A percentile compares a stretch with the other conserved stretches of the same genome.
phyloP scores from a whole-genome alignment of 2,329 filamentous ascomycete species.

The Scytalidium lignicola region DNA sequence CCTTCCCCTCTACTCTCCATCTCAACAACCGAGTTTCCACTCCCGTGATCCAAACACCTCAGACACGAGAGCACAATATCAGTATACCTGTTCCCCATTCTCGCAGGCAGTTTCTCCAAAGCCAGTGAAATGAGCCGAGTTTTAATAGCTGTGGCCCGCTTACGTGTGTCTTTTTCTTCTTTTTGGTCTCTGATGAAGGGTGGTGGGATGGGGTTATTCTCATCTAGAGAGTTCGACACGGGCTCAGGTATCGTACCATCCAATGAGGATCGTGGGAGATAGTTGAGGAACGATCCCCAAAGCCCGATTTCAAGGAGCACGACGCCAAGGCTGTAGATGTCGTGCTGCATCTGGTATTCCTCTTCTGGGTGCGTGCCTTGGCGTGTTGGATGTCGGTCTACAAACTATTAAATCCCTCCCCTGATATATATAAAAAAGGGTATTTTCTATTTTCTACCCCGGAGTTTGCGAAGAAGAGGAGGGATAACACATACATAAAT shows the following conservation, averaged over 20 bases:
- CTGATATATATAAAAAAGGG: too few relatives aligned
- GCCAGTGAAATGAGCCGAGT: neutral
- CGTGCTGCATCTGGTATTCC: slow-evolving; percentile 20
- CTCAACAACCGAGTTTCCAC: neutral
- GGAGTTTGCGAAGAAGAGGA: too few relatives aligned
- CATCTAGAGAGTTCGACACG: too few relatives aligned
- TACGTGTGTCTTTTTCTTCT: too few relatives aligned
- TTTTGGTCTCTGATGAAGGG: too few relatives aligned
- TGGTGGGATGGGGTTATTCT: too few relatives aligned
- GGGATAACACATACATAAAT: too few relatives aligned
- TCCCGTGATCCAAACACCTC: slow-evolving; percentile 8
- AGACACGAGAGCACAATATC: slow-evolving; percentile 13
- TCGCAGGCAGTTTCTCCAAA: slow-evolving; percentile 2
- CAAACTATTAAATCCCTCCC: too few relatives aligned
- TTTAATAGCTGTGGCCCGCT: too few relatives aligned
- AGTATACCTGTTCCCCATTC: slow-evolving; percentile 10
- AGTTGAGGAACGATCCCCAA: slow-evolving; percentile 30
- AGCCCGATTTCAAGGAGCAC: slow-evolving; percentile 48
- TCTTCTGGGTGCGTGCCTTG: slow-evolving; percentile 10
- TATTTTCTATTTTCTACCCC: too few relatives aligned
- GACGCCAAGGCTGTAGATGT: slow-evolving; percentile 51
- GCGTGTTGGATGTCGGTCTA: slow-evolving; percentile 15
- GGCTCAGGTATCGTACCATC: too few relatives aligned
- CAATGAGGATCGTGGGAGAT: too few relatives aligned
- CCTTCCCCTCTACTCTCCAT: slow-evolving; percentile 3